A percentile compares a stretch with the other conserved stretches of the same genome.
Evolutionary conservation across 805 yeast genomes (phyloP).

Genomic region (Teunomyces barrocoloradensis): DNA sequence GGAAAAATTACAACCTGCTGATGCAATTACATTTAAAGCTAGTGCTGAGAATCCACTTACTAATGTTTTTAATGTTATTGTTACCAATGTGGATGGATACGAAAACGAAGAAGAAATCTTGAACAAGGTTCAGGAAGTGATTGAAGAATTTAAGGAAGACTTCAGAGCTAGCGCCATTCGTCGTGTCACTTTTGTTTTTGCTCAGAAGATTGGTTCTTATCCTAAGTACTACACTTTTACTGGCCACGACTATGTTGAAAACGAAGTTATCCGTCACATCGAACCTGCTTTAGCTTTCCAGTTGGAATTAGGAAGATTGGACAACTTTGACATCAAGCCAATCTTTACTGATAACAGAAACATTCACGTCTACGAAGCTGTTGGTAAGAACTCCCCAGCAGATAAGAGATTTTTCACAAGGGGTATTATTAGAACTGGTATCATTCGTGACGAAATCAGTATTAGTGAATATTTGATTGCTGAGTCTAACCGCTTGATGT

Average conservation of each 20-base stretch:
- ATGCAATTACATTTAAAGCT: slow-evolving; percentile 35
- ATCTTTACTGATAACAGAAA: slow-evolving; percentile 95
- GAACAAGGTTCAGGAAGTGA: slow-evolving; percentile 57
- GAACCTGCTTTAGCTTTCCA: slow-evolving; percentile 99
- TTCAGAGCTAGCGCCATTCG: slow-evolving; percentile 73
- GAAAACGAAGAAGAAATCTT: slow-evolving; percentile 67
- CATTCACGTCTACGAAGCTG: slow-evolving; percentile 95
- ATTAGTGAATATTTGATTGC: slow-evolving; percentile 93
- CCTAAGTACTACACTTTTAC: slow-evolving; percentile 96
- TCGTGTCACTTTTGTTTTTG: slow-evolving; percentile 89
- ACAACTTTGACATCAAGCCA: slow-evolving; percentile 93
- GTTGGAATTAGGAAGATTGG: slow-evolving; percentile 88
- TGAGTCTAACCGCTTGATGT: slow-evolving; percentile 94
- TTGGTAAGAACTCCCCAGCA: slow-evolving; percentile 87
- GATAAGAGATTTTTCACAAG: slow-evolving; percentile 96
- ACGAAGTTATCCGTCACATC: slow-evolving; percentile 92
- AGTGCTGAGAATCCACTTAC: slow-evolving; percentile 37
- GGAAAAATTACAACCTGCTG: slow-evolving; percentile 58
- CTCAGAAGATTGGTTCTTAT: slow-evolving; percentile 78
- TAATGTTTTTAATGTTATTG: slow-evolving; percentile 81
- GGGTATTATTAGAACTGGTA: slow-evolving; percentile 95
- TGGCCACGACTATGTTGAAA: slow-evolving; percentile 82
- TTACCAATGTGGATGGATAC: slow-evolving; percentile 73
- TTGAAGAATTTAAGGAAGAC: slow-evolving; percentile 69
- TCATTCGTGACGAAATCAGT: slow-evolving; percentile 87